phyloP scores from a whole-genome alignment of 1,284 basidiomycete genomes.

The Leccinum pallidistipes region DNA sequence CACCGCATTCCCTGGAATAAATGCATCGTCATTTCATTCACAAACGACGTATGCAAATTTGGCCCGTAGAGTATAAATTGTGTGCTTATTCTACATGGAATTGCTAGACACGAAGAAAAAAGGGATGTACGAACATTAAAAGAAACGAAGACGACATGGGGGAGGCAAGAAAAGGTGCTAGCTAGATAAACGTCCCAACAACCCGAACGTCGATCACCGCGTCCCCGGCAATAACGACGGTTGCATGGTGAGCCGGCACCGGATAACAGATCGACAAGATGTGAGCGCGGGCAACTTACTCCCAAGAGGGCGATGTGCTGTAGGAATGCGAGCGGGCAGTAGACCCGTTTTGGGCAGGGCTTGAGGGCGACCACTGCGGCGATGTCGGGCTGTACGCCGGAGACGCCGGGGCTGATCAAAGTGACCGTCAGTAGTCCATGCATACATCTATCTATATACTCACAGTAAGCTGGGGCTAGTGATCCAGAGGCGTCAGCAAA shows the following conservation, averaged over 20 bases:
- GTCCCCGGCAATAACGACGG: constrained; percentile 9
- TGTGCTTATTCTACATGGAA: constrained; percentile 38
- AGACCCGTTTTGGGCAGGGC: constrained; percentile 62
- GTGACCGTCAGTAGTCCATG: constrained; percentile 15
- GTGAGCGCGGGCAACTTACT: constrained; percentile 34
- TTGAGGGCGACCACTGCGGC: constrained; percentile 75
- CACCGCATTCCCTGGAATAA: neutral
- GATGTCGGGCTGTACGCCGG: constrained; percentile 84
- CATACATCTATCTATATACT: constrained; percentile 33
- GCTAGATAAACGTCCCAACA: constrained; percentile 19
- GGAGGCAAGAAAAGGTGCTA: constrained; percentile 29
- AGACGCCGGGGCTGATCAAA: constrained; percentile 67
- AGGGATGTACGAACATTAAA: constrained; percentile 7
- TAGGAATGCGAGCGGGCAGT: constrained; percentile 44
- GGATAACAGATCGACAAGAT: constrained; percentile 13
- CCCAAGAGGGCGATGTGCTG: constrained; percentile 58
- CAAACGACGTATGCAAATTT: neutral
- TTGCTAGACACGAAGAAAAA: constrained; percentile 28
- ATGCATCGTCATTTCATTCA: constrained; percentile 6
- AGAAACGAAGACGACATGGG: constrained; percentile 10
- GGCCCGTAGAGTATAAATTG: constrained; percentile 15
- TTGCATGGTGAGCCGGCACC: constrained; percentile 9
- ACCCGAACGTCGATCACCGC: constrained; percentile 3
- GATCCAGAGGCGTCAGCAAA: constrained; percentile 23
- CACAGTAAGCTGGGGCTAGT: constrained; percentile 71